phyloP scores from a whole-genome alignment of 306 rosid genomes.

The Geum urbanum region DNA sequence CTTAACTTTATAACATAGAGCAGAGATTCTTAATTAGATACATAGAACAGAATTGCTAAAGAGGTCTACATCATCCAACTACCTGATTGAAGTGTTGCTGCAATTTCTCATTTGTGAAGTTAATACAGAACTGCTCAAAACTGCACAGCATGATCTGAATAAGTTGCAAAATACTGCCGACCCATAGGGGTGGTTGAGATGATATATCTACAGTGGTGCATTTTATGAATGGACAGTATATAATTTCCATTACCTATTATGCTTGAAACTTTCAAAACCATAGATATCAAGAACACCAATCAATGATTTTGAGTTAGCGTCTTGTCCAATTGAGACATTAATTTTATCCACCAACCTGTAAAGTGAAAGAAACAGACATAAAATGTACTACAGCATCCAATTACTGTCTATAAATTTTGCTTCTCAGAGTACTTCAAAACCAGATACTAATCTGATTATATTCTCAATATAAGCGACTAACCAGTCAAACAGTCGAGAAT shows the following conservation, averaged over 20 bases:
- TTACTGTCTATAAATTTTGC: conserved; percentile 12
- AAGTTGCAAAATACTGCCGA: conserved; percentile 46
- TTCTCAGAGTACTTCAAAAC: not conserved
- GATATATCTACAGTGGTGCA: conserved; percentile 28
- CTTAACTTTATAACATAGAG: conserved; percentile 17
- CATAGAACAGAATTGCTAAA: not conserved
- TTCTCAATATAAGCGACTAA: conserved; percentile 25
- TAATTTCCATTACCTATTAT: conserved; percentile 71
- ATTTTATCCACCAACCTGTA: conserved; percentile 96
- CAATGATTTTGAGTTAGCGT: conserved; percentile 68
- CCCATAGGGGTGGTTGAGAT: conserved; percentile 23
- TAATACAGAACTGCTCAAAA: conserved; percentile 99
- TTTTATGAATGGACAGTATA: conserved; percentile 21
- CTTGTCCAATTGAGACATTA: conserved; percentile 92
- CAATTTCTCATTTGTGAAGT: conserved; percentile 95
- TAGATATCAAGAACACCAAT: conserved; percentile 98
- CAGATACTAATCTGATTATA: conserved; percentile 3
- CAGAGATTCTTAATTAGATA: not conserved
- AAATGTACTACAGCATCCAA: conserved; percentile 26
- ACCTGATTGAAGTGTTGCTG: conserved; percentile 99
- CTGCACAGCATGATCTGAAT: conserved; percentile 65
- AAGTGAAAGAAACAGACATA: conserved; percentile 8
- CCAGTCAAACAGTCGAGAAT: conserved; percentile 97
- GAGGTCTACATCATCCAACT: conserved; percentile 30
- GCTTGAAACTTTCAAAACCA: conserved; percentile 96